Evolutionary conservation across 2,329 filamentous ascomycete species (phyloP), one percentile per base, ranked within the genome.

Genomic region (Ophiocordyceps unilateralis): DNA sequence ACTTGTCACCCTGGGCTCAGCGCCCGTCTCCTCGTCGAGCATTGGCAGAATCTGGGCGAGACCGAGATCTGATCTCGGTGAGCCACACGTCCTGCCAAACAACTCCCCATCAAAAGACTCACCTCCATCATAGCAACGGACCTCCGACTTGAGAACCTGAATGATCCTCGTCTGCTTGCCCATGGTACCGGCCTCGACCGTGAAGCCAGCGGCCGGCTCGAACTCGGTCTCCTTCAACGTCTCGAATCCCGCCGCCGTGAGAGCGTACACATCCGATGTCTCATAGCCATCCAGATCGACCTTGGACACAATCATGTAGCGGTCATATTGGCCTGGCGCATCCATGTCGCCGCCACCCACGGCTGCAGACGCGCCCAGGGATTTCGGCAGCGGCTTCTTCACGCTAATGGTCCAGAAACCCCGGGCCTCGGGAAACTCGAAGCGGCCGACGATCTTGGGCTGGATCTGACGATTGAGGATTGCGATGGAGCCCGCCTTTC

Each of bases 1-100:
- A 53, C 78, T 82, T 39, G 87, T 66, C 37, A 91, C 81, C 43
- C 80, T 73, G 5, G 85, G 80, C 53, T 94, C 85, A 19, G 75
- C 79, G 12, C 83, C 87, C 0, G 81, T 88, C 49, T 91, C 84
- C 53, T 94, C 91, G 52, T 96, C 91, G 47, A 85, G 75, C 73
- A 96, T 86, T 1, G 88, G 86, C 41, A 95, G 72, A 43, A 98
- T 96, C 55, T 96, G 89, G 39, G 81, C 80, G 43, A 98, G 71
- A 11, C 82, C 84, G 46, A 98, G 74, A 58, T 93, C 85, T 86
- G 53, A 1, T n/a, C 8, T 0, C 15, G 9, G 45, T 58, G 23
- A 58, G 52, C 36, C 9, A 24, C 12, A 9, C 24, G 24, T 2
- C 24, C 2, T n/a, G n/a, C n/a, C n/a, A n/a, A n/a, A 2, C 30